Base-by-base conservation (phyloP, 169 alveolate genomes). In the Neospora caninum region DNA sequence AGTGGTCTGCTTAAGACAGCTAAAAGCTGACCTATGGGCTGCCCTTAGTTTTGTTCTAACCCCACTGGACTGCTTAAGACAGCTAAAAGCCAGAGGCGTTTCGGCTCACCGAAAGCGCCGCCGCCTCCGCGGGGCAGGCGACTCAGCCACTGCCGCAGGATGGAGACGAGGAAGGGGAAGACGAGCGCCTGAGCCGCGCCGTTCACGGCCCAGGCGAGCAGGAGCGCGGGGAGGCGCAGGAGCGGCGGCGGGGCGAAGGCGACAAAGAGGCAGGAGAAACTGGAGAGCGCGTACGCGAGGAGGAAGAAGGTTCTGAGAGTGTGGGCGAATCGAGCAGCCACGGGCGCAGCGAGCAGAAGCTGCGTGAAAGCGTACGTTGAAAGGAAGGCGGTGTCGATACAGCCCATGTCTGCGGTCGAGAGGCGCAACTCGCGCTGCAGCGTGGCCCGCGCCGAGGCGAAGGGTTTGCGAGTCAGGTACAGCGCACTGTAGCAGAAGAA, bases 391-490 rank as follows among this genome's bases (percentile, higher is more conserved):
- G 96, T 96, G 91, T 96, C 97, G 38, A 96, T 88, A 45, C 95
- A 80, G 10, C 97, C 97, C 94, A 96, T 86, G 27, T 91, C 92
- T 0, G 94, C 88, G 16, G 96, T 93, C 34, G 95, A 54, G 64
- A 96, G 70, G 13, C 93, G 70, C 29, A 96, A 88, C 82, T 94
- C 95, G 31, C 69, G 67, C 92, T 96, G 95, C 42, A 96, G 83
- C 67, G 82, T 94, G 34, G 93, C 39, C 64, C 94, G 94, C 16
- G 94, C 95, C 69, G 95, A 93, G n/a, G 97, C 95, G 80, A 96
- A 94, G 10, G 97, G 97, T 91, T 96, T 96, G 22, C 97, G 95
- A 2, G 97, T 96, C 45, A 95, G 54, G 80, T 96, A 96, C 43
- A 96, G 42, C 27, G 96, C 67, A 29, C 95, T 92, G 84, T 96